Percentiles rank a stretch among this genome's conserved stretches.
These are phyloP conservation scores for Cyberlindnera sargentensis DNA, from an alignment of 805 yeast genomes.

Conservation along the genomic window DNA sequence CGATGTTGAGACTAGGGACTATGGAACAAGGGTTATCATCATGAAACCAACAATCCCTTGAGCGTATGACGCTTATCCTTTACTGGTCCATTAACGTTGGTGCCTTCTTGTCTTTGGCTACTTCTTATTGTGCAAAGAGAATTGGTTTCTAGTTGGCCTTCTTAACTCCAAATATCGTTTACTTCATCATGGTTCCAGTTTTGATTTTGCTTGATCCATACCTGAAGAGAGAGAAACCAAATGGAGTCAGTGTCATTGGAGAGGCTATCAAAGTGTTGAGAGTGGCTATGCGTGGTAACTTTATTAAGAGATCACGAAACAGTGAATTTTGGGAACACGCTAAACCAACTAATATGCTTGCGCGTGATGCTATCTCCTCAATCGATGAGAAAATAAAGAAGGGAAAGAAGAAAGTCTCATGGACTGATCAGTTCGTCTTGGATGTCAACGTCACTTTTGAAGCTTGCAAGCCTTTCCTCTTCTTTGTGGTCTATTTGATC, in stretches of 20 bases:
- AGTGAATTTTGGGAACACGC: constrained; percentile 47
- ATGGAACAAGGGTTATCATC: constrained; percentile 61
- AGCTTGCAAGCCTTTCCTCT: constrained; percentile 62
- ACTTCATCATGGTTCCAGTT: constrained; percentile 26
- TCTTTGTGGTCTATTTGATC: constrained; percentile 73
- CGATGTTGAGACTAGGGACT: constrained; percentile 46
- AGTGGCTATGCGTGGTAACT: constrained; percentile 36
- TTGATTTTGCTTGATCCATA: constrained; percentile 21
- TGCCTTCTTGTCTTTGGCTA: constrained; percentile 66
- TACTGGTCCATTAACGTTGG: constrained; percentile 75
- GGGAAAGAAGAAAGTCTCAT: constrained; percentile 28
- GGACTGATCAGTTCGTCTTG: constrained; percentile 69
- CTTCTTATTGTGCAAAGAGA: constrained; percentile 61
- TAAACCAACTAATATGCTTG: constrained; percentile 48
- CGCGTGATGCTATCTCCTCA: constrained; percentile 25
- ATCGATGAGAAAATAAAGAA: constrained; percentile 16
- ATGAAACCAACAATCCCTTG: constrained; percentile 68
- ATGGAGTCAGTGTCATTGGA: constrained; percentile 34
- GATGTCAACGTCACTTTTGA: constrained; percentile 62
- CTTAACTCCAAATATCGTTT: constrained; percentile 59
- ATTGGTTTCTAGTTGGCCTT: constrained; percentile 72
- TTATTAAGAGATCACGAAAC: constrained; percentile 32
- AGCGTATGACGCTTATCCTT: constrained; percentile 68
- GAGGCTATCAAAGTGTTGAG: constrained; percentile 34
- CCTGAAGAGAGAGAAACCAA: constrained; percentile 23